Evolutionary conservation across 2,329 filamentous ascomycete genomes (phyloP).

Genomic region (Cytospora schulzeri): DNA sequence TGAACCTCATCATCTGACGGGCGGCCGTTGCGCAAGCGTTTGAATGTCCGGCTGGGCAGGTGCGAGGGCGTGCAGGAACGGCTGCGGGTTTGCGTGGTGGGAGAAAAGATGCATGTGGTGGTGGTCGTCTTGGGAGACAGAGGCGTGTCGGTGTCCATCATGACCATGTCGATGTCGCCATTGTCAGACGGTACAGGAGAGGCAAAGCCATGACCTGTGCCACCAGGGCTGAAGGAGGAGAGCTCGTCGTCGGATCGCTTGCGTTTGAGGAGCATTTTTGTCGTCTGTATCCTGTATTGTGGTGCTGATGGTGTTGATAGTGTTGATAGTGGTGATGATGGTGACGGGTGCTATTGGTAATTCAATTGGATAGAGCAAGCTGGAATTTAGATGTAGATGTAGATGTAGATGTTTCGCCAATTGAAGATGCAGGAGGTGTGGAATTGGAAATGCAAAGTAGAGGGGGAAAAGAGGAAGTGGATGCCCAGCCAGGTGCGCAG

Average conservation of each 20-base stretch:
- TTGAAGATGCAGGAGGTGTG: not conserved
- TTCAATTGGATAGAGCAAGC: not conserved
- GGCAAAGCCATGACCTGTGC: conserved; percentile 43
- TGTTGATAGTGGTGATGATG: not conserved
- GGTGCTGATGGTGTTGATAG: not conserved
- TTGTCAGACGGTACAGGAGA: conserved; percentile 37
- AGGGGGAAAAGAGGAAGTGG: too few species aligned
- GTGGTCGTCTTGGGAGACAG: conserved; percentile 34
- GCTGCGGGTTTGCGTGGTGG: conserved; percentile 28
- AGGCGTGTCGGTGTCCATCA: conserved; percentile 37
- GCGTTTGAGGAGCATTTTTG: conserved; percentile 61
- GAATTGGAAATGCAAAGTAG: not conserved
- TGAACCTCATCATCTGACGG: conserved; percentile 59
- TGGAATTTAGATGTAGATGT: not conserved
- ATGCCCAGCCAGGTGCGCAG: too few species aligned
- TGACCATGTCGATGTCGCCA: conserved; percentile 3
- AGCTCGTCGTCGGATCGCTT: conserved; percentile 65
- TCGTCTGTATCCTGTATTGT: not conserved
- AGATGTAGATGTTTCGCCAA: not conserved
- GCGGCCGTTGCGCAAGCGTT: conserved; percentile 61
- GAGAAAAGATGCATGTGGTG: conserved; percentile 35
- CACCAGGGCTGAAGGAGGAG: conserved; percentile 45
- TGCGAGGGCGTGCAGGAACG: conserved; percentile 43
- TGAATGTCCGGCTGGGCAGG: conserved; percentile 60
- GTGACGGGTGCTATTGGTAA: too few species aligned